Conservation (phyloP, 2,329 filamentous ascomycete species). For the Zymoseptoria passerinii region DNA sequence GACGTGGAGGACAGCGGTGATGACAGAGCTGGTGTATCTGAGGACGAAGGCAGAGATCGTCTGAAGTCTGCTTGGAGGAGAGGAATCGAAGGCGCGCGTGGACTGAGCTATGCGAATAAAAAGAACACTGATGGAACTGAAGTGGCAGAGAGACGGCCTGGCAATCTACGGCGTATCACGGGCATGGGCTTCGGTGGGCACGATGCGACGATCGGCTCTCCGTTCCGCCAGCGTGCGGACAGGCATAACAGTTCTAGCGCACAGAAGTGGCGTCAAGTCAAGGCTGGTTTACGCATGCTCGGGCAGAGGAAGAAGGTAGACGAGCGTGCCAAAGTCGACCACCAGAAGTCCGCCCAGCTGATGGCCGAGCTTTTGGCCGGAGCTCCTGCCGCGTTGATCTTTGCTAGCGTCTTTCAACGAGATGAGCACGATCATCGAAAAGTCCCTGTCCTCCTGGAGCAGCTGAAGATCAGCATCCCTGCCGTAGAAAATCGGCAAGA, state of each 20-base stretch:
- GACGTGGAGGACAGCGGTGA: slow-evolving; percentile 30
- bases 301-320: slow-evolving; percentile 74
- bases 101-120: slow-evolving; percentile 37
- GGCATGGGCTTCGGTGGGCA: slow-evolving; percentile 35
- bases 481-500: slow-evolving; percentile 66
- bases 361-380: slow-evolving; percentile 92
- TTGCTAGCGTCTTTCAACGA: slow-evolving; percentile 95
- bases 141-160: slow-evolving; percentile 34
- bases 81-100: slow-evolving; percentile 40
- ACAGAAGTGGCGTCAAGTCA: slow-evolving; percentile 87
- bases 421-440: slow-evolving; percentile 93
- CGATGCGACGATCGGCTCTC: slow-evolving; percentile 29
- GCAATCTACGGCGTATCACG: slow-evolving; percentile 40
- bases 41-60: slow-evolving; percentile 44
- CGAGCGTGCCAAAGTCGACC: slow-evolving; percentile 77
- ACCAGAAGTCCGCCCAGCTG: slow-evolving; percentile 88
- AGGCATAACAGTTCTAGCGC: slow-evolving; percentile 46
- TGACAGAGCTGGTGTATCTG: slow-evolving; percentile 41
- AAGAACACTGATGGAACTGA: slow-evolving; percentile 25
- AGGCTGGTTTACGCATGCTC: slow-evolving; percentile 74
- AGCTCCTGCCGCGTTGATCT: slow-evolving; percentile 82
- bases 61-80: slow-evolving; percentile 40
- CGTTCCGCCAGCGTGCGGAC: slow-evolving; percentile 38
- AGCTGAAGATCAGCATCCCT: slow-evolving; percentile 79
- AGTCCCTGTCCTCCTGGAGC: slow-evolving; percentile 89